Percentiles rank a stretch among this genome's conserved stretches.
Evolutionary conservation across 2,329 filamentous ascomycete genomes (phyloP).

Genomic region (Aspergillus brunneoviolaceus): DNA sequence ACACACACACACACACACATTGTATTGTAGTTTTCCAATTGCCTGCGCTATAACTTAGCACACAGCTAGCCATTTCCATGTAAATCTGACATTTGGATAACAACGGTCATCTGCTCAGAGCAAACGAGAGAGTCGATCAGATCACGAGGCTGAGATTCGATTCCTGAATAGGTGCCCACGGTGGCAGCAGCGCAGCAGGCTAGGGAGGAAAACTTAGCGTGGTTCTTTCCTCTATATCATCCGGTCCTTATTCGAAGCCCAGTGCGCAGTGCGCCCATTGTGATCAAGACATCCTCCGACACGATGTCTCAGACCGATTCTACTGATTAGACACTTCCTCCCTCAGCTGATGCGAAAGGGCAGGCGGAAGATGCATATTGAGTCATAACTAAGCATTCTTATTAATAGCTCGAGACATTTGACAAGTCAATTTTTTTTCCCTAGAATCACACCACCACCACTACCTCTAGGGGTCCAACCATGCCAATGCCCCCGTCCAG

Average conservation of each 20-base stretch:
- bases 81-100: neutral
- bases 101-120: neutral
- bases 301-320: too few species aligned
- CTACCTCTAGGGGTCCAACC: neutral
- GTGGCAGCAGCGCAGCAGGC: too few species aligned
- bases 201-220: too few species aligned
- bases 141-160: neutral
- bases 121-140: neutral
- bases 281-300: too few species aligned
- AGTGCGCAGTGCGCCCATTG: too few species aligned
- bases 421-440: neutral
- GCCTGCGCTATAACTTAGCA: neutral
- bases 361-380: neutral
- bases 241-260: too few species aligned
- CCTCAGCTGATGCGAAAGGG: too few species aligned
- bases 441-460: neutral
- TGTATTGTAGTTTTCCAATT: neutral
- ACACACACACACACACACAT: neutral
- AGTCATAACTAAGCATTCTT: neutral
- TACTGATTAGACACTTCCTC: too few species aligned
- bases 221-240: too few species aligned
- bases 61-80: neutral
- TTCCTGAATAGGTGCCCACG: neutral
- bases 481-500: too few species aligned
- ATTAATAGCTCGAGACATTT: neutral